Evolutionary conservation across 495 filamentous ascomycete genomes (phyloP).

Genomic region (Xanthoparmelia taractica): DNA sequence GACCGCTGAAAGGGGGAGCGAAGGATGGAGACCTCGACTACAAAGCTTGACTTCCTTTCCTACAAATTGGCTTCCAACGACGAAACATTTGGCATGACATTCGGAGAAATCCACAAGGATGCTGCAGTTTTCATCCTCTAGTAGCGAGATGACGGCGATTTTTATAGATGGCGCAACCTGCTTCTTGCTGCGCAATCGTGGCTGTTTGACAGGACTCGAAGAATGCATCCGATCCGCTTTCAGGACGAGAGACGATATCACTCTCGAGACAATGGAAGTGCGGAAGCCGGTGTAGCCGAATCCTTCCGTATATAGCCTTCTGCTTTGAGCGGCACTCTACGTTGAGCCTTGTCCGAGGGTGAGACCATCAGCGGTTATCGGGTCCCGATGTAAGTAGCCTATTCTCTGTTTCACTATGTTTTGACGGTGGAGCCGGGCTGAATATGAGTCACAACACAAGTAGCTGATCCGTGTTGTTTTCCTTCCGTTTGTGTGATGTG

Average conservation of each 20-base stretch:
- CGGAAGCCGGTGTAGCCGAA: too few species aligned
- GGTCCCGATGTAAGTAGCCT: neutral
- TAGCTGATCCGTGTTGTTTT: neutral
- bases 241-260: neutral
- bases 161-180: neutral
- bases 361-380: neutral
- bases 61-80: neutral
- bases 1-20: neutral
- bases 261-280: neutral
- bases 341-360: neutral
- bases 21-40: neutral
- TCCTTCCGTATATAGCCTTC: neutral
- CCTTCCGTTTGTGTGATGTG: neutral
- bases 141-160: neutral
- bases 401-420: neutral
- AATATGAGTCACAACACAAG: neutral
- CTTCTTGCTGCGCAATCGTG: neutral
- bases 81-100: neutral
- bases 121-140: neutral
- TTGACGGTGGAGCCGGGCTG: neutral
- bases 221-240: neutral
- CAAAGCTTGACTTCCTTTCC: neutral
- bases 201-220: neutral
- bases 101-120: neutral
- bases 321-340: neutral